Conservation (phyloP, 345 rosid species). For the Orychophragmus violaceus region DNA sequence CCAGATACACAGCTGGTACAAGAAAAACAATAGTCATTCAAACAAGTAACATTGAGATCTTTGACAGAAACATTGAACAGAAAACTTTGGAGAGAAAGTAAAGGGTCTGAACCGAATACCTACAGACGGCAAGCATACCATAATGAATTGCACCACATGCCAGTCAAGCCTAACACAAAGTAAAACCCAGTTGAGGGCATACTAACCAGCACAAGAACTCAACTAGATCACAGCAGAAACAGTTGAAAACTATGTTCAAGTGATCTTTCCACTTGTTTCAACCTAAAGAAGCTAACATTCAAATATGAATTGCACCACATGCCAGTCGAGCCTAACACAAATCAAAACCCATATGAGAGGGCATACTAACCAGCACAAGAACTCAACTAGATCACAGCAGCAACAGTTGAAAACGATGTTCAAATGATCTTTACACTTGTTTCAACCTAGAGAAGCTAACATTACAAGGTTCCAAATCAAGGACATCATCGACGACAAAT, state of each 20-base stretch:
- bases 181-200: neutral
- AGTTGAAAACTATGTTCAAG: neutral
- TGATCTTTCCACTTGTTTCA: neutral
- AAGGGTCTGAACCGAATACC: constrained; percentile 37
- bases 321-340: constrained; percentile 79
- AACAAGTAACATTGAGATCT: neutral
- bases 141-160: constrained; percentile 91
- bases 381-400: neutral
- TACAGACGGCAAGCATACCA: constrained; percentile 86
- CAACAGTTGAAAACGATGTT: neutral
- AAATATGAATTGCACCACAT: constrained; percentile 90
- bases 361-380: constrained; percentile 2
- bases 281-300: neutral
- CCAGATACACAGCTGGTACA: constrained; percentile 74
- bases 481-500: too few species aligned
- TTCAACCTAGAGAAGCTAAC: neutral
- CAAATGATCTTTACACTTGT: neutral
- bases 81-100: neutral
- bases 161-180: constrained; percentile 69
- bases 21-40: neutral
- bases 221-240: neutral
- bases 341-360: neutral
- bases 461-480: too few species aligned
- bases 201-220: constrained; percentile 4
- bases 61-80: neutral